Evolutionary conservation across 2,329 filamentous ascomycete species (phyloP).

Genomic region (Phaeosphaeriaceae sp.): DNA sequence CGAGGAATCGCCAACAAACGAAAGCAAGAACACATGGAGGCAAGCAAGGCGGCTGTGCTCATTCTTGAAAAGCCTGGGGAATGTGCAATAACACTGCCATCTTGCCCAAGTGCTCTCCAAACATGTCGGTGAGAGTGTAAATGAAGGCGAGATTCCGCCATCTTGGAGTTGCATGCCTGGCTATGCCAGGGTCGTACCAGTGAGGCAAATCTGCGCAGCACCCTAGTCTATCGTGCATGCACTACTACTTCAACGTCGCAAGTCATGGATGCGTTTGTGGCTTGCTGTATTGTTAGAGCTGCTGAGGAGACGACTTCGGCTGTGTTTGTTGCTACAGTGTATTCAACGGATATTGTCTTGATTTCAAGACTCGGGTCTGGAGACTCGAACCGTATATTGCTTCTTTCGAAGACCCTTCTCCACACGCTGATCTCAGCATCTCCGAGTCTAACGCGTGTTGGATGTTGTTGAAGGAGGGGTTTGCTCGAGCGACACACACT

Average conservation of each 20-base stretch:
- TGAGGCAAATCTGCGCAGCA: conserved; percentile 26
- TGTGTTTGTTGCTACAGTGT: no score
- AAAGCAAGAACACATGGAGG: conserved; percentile 25
- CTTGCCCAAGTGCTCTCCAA: conserved; percentile 7
- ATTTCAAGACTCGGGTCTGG: background rate
- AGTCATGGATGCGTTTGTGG: conserved; percentile 17
- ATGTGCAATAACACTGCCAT: conserved; percentile 21
- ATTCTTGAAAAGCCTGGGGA: conserved; percentile 6
- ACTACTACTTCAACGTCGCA: conserved; percentile 7
- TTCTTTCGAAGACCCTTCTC: conserved; percentile 29
- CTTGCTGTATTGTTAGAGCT: conserved; percentile 12
- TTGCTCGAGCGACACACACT: conserved; percentile 32
- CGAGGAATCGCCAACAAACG: conserved; percentile 35
- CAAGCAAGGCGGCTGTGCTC: conserved; percentile 22
- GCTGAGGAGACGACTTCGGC: background rate
- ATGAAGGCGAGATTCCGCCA: conserved; percentile 17
- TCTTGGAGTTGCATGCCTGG: conserved; percentile 21
- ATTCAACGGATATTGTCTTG: no score
- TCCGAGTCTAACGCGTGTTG: conserved; percentile 36
- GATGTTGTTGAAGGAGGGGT: conserved; percentile 35
- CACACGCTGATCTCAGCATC: conserved; percentile 27
- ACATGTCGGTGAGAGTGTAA: conserved; percentile 40
- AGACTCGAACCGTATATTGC: conserved; percentile 19
- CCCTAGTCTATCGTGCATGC: conserved; percentile 22
- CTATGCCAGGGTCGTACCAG: conserved; percentile 31